These are phyloP conservation scores for Lachancea meyersii DNA, from an alignment of 805 yeast species.

Conservation along the genomic window DNA sequence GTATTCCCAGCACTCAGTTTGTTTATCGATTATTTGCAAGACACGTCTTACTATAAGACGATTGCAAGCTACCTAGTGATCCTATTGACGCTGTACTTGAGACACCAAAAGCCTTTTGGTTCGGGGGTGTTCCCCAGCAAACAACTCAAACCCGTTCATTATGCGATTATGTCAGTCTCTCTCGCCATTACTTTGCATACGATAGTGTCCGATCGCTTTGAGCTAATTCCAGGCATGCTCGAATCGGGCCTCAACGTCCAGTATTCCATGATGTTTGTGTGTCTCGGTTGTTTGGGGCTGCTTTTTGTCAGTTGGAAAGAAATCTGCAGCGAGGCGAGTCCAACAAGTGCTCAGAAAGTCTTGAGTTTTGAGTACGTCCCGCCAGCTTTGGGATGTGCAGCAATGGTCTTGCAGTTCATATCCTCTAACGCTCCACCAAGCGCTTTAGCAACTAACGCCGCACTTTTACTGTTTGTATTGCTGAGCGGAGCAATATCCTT, in stretches of 20 bases:
- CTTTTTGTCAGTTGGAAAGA: constrained; percentile 27
- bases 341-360: neutral
- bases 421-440: constrained; percentile 27
- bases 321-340: constrained; percentile 9
- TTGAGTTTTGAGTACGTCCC: constrained; percentile 14
- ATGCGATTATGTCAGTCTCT: neutral
- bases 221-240: neutral
- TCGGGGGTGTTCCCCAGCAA: neutral
- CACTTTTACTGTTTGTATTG: constrained; percentile 16
- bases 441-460: constrained; percentile 11
- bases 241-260: constrained; percentile 13
- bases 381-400: constrained; percentile 26
- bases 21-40: constrained; percentile 3
- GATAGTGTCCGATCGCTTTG: constrained; percentile 1
- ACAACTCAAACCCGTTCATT: constrained; percentile 1
- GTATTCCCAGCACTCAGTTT: constrained; percentile 11
- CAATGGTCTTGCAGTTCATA: constrained; percentile 32
- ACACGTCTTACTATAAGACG: constrained; percentile 2
- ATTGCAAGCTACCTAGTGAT: constrained; percentile 2
- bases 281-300: constrained; percentile 26
- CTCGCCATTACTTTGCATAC: constrained; percentile 2
- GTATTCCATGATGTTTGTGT: constrained; percentile 28
- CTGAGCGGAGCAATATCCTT: constrained; percentile 6
- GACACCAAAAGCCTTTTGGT: neutral
- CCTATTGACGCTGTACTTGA: constrained; percentile 1